Base-by-base conservation (phyloP, 371 early-diverging fungal genomes). In the Mortierella sp. region DNA sequence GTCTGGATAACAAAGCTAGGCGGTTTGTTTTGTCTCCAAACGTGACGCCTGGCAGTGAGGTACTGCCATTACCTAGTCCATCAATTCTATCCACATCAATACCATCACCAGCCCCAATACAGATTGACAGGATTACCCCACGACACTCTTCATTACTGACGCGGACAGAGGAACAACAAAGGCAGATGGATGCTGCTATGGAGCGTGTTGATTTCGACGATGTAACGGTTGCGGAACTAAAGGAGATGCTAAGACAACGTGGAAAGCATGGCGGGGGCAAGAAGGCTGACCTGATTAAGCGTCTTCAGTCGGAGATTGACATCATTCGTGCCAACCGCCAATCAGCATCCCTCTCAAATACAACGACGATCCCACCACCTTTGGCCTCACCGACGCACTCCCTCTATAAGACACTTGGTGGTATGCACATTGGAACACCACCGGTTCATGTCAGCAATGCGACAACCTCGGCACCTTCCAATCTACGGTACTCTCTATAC, bases 151-250 rank as follows among this genome's bases (percentile, higher is more conserved):
- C 66, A 41, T 72, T 85, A 9, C 72, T 79, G 19, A 65, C 82
- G 58, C 84, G 84, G 45, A 70, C 84, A 24, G 88, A 86, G 60
- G 87, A 88, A 33, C 85, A 86, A 58, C 86, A 85, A 72, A 82
- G 85, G n/a, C 74, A 83, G 53, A 64, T 92, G 62, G 91, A 94
- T 69, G 90, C 89, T 36, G 89, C 89, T 41, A 84, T 94, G 52
- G 87, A 86, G 21, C 87, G 86, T 28, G 88, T 90, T 22, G 87
- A 94, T 60, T 92, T 93, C 64, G 89, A 93, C 28, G 94, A 94
- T 77, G 89, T 94, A 43, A 94, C 94, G 0, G 94, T 94, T 1
- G 82, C 89, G 8, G 93, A 93, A 74, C 79, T 94, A 32, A 94
- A 94, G 72, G 93, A 94, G 32, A 88, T 92, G 87, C 65, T 94